Base-by-base conservation (phyloP, 768 basidiomycete genomes). In the Pleurotus sapidus region DNA sequence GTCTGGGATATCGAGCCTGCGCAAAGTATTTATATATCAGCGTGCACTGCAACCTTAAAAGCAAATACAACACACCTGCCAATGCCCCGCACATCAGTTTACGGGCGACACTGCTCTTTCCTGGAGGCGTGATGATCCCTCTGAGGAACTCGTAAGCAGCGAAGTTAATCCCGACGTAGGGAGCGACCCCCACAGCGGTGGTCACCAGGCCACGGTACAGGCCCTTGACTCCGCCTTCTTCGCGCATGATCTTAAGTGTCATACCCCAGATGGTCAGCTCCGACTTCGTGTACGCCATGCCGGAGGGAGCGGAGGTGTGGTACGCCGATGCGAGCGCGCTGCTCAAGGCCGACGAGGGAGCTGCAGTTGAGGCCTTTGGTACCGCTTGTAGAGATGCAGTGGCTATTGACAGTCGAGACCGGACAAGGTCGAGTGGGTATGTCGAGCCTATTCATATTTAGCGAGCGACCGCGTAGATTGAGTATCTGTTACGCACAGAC, bases 381-480 rank as follows among this genome's bases (percentile, higher is more conserved):
- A 91, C 78, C 27, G 30, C 51, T 25, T 38, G 51, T n/a, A 53
- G 51, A 48, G 89, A 89, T n/a, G 93, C 90, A 4, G 93, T 94
- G 17, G 93, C 93, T 67, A 98, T 96, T 17, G 93, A 95, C 57
- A 99, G 76, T 37, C 96, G 84, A 23, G 93, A 91, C 45, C 96
- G 84, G 27, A 98, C 91, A 49, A 99, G 87, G 70, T 99, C 96
- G 61, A 98, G 75, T 7, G 96, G 96, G 74, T 95, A 93, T 73
- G 92, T 94, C 47, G 91, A 80, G 62, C 87, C 91, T 92, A 59
- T 49, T 58, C 24, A 61, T 42, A 18, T 56, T 25, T 20, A 55
- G 46, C 49, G 63, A 55, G 30, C 30, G 58, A 45, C 43, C 46
- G 14, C 11, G 40, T 20, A 57, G 46, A 55, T 57, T 34, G 25